Conservation (phyloP, 2,329 filamentous ascomycete species). For the Nannizziopsis barbatae region DNA sequence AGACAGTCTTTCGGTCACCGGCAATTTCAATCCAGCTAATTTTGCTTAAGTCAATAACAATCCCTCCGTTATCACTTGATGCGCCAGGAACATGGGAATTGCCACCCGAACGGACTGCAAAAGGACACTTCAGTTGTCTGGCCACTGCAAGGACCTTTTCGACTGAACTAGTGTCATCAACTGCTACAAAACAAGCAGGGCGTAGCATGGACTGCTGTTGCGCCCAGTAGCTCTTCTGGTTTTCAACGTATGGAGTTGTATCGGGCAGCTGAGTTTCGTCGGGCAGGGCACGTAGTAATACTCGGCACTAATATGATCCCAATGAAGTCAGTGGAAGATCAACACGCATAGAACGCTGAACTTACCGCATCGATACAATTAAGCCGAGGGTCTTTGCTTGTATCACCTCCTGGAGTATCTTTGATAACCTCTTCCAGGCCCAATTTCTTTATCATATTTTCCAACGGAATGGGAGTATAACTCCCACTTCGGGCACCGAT, state of each 20-base stretch:
- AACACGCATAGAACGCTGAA: no score
- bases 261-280: no score
- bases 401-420: no score
- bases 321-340: no score
- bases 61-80: constrained; percentile 34
- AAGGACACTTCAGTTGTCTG: constrained; percentile 29
- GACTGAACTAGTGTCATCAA: constrained; percentile 22
- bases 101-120: constrained; percentile 45
- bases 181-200: constrained; percentile 28
- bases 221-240: constrained; percentile 21
- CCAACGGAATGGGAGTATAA: no score
- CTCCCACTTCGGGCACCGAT: no score
- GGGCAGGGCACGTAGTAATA: no score
- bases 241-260: neutral
- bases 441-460: no score
- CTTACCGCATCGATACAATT: no score
- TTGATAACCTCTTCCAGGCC: no score
- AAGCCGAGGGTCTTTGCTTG: no score
- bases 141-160: constrained; percentile 24
- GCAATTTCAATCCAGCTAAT: constrained; percentile 23
- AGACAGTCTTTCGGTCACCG: constrained; percentile 21
- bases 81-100: constrained; percentile 40
- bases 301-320: no score
- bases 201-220: constrained; percentile 27
- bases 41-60: constrained; percentile 27